These are phyloP conservation scores for Marchantia polymorpha DNA, from an alignment of 225 moss, liverwort and hornwort genomes.

Conservation along the genomic window DNA sequence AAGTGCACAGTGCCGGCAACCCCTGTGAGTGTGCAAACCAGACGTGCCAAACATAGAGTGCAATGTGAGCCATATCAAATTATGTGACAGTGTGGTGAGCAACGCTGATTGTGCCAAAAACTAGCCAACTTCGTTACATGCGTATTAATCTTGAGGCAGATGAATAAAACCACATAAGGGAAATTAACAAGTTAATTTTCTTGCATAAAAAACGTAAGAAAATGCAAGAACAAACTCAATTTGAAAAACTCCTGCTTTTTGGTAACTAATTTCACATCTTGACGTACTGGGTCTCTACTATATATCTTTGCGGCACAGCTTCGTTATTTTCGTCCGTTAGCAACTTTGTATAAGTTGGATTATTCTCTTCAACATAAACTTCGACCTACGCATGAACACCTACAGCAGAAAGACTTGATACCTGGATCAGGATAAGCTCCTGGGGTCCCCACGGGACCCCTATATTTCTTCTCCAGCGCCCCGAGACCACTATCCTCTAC, in stretches of 20 bases:
- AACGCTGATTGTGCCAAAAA: not conserved
- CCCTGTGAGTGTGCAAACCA: slow-evolving; percentile 91
- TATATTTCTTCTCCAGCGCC: slow-evolving; percentile 61
- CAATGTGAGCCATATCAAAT: slow-evolving; percentile 54
- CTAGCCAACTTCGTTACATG: not conserved
- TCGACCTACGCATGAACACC: not conserved
- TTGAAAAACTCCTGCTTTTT: not conserved
- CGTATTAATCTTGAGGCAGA: not conserved
- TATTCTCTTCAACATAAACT: too few relatives aligned
- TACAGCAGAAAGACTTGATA: slow-evolving; percentile 6
- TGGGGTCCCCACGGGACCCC: slow-evolving; percentile 56
- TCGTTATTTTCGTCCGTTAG: too few relatives aligned
- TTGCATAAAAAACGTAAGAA: not conserved
- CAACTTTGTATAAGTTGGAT: too few relatives aligned
- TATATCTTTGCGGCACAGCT: not conserved
- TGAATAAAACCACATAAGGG: not conserved
- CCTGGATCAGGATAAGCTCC: slow-evolving; percentile 73
- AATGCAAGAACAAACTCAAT: not conserved
- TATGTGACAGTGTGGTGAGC: slow-evolving; percentile 35
- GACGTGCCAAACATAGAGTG: slow-evolving; percentile 61
- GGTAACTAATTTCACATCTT: not conserved
- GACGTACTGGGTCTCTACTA: not conserved
- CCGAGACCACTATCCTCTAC: slow-evolving; percentile 64
- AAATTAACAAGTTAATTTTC: not conserved
- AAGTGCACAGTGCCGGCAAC: slow-evolving; percentile 98